Evolutionary conservation across 2,329 filamentous ascomycete species (phyloP), one percentile per base, ranked within the genome.

Genomic region (Fusarium denticulatum): DNA sequence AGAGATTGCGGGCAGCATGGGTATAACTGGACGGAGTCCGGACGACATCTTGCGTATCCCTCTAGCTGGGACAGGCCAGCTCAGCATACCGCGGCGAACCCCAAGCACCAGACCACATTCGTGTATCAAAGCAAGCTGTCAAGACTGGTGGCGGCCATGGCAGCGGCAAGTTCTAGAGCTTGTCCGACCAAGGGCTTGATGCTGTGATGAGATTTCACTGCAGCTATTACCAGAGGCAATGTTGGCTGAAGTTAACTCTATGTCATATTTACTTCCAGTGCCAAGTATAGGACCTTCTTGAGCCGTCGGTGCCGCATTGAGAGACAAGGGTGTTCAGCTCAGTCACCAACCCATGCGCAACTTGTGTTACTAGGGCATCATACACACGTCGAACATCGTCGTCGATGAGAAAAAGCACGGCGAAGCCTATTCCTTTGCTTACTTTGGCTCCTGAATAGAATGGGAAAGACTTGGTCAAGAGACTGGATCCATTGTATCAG

Each of bases 1-100:
- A 60, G 42, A 42, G 39, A 42, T 26, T 32, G 55, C 49, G 26
- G 45, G 52, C n/a, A 37, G 40, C 65, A 70, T 62, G 71, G 71
- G 42, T 66, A 43, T 59, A 63, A 62, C 65, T 75, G 65, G 67
- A 53, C 42, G 24, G n/a, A 42, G 45, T 45, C 50, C 60, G 47
- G 36, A 49, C 50, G 49, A 43, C 24, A 24, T 66, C 47, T 61
- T 55, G 34, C 43, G 40, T 50, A 30, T 56, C 56, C 50, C 40
- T 30, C 13, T n/a, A 71, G 49, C 45, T 47, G 28, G n/a, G 7
- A 47, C n/a, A 22, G 22, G 45, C 45, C 52, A 36, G 32, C 30
- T 57, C 46, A 28, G 40, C n/a, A 16, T 37, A 45, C 8, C 34
- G 36, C 43, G 18, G 22, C 32, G 55, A 50, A 22, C 30, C 43